A percentile compares a stretch with the other conserved stretches of the same genome.
Evolutionary conservation across 176 grass and related monocot genomes (phyloP).

Genomic region (Leersia perrieri): DNA sequence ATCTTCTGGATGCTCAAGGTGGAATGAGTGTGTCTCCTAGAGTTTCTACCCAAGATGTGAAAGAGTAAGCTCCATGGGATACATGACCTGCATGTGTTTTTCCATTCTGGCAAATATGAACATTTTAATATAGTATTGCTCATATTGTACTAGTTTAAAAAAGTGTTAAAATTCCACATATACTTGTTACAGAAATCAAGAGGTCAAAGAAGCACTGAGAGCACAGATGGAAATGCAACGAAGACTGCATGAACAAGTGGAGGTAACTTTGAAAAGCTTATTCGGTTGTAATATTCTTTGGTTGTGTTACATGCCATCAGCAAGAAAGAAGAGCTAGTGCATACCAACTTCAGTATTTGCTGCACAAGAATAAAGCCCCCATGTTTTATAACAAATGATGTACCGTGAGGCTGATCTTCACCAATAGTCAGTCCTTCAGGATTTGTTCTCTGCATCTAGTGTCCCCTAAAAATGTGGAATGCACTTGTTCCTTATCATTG

Average conservation of each 20-base stretch:
- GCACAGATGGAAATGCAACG: conserved; percentile 96
- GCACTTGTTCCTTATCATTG: background rate
- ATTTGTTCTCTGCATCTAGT: background rate
- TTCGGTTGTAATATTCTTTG: background rate
- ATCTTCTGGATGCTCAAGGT: conserved; percentile 76
- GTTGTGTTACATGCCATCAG: background rate
- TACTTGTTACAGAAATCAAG: conserved; percentile 55
- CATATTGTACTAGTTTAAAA: background rate
- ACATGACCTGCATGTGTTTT: background rate
- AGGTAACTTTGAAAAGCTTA: conserved; percentile 45
- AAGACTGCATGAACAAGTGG: conserved; percentile 97
- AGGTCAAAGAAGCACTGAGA: conserved; percentile 77
- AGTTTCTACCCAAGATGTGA: conserved; percentile 73
- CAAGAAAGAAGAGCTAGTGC: conserved; percentile 5
- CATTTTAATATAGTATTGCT: background rate
- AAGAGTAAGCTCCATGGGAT: conserved; percentile 61
- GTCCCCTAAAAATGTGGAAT: background rate
- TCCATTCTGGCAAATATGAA: background rate
- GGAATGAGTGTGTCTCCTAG: conserved; percentile 79
- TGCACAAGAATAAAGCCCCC: background rate
- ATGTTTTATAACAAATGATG: background rate
- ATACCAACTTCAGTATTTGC: background rate
- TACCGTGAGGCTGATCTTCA: background rate
- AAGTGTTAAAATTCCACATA: conserved; percentile 12
- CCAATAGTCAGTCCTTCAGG: background rate